phyloP scores from a whole-genome alignment of 768 basidiomycete genomes.

The Stropharia rugosoannulata region DNA sequence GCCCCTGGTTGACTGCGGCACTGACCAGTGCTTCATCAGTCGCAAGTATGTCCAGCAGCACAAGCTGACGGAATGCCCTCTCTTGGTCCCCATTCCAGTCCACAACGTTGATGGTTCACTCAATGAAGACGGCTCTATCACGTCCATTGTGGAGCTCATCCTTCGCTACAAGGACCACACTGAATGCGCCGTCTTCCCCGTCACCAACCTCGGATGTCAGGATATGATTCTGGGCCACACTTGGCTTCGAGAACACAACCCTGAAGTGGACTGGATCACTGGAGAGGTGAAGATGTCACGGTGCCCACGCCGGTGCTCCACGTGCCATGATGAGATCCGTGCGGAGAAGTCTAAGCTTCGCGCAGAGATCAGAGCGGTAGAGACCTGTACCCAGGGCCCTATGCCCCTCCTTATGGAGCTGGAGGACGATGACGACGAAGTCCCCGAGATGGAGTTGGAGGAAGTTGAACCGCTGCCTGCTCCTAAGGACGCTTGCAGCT shows the following conservation, averaged over 20 bases:
- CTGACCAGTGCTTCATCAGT: slow-evolving; percentile 10
- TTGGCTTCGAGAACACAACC: slow-evolving; percentile 26
- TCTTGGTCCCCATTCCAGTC: slow-evolving; percentile 10
- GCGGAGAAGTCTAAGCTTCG: neutral
- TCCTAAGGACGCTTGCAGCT: too few relatives aligned
- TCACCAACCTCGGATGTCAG: slow-evolving; percentile 18
- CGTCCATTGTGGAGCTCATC: slow-evolving; percentile 15
- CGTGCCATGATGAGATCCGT: neutral
- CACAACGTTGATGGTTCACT: slow-evolving; percentile 22
- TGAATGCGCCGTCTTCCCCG: slow-evolving; percentile 16
- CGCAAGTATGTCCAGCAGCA: slow-evolving; percentile 2
- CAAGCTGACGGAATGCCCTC: slow-evolving; percentile 6
- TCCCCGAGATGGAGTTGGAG: too few relatives aligned
- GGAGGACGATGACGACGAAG: too few relatives aligned
- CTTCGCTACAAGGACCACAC: neutral
- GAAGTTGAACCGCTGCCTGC: too few relatives aligned
- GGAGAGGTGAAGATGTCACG: slow-evolving; percentile 17
- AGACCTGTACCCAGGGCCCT: too few relatives aligned
- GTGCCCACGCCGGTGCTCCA: slow-evolving; percentile 14
- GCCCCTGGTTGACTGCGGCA: slow-evolving; percentile 17
- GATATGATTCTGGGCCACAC: slow-evolving; percentile 20
- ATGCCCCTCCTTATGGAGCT: too few relatives aligned
- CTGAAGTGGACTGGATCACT: slow-evolving; percentile 20
- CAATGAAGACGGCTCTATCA: slow-evolving; percentile 21
- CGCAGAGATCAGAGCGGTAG: neutral